Percentiles rank a stretch among this genome's conserved stretches.
Evolutionary conservation across 2,329 filamentous ascomycete genomes (phyloP).

Genomic region (Arachnomyces sp.): DNA sequence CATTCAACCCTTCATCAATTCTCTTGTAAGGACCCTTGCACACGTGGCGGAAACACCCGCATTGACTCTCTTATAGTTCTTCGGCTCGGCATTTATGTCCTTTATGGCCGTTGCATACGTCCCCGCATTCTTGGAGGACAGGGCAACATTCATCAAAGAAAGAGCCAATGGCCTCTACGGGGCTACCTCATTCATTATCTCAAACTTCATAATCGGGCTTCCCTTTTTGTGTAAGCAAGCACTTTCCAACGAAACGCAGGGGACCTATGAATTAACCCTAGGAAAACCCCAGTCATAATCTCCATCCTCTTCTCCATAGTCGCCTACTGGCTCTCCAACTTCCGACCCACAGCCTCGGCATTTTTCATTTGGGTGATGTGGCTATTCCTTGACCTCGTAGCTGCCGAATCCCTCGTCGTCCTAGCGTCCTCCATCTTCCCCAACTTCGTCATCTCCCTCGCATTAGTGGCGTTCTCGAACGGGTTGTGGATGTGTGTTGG

Average conservation of each 20-base stretch:
- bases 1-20: constrained; percentile 75
- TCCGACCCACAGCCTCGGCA: constrained; percentile 53
- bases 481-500: constrained; percentile 83
- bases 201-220: constrained; percentile 75
- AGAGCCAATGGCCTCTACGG: constrained; percentile 74
- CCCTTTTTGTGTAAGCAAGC: constrained; percentile 58
- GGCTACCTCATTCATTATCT: constrained; percentile 60
- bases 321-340: constrained; percentile 72
- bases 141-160: constrained; percentile 64
- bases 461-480: constrained; percentile 75
- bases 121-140: constrained; percentile 73
- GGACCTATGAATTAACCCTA: constrained; percentile 1
- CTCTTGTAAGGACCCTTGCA: constrained; percentile 45
- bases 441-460: constrained; percentile 70
- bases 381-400: constrained; percentile 76
- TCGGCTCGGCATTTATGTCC: constrained; percentile 65
- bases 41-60: not conserved
- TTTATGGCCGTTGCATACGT: constrained; percentile 83
- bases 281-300: constrained; percentile 53
- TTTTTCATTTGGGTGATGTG: constrained; percentile 77
- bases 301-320: constrained; percentile 65
- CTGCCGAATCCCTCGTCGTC: constrained; percentile 74
- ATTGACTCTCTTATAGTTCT: constrained; percentile 42
- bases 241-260: not conserved
- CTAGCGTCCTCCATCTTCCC: constrained; percentile 64